These are phyloP conservation scores for Aspergillus ibericus DNA, from an alignment of 2,329 filamentous ascomycete genomes.

Conservation along the genomic window DNA sequence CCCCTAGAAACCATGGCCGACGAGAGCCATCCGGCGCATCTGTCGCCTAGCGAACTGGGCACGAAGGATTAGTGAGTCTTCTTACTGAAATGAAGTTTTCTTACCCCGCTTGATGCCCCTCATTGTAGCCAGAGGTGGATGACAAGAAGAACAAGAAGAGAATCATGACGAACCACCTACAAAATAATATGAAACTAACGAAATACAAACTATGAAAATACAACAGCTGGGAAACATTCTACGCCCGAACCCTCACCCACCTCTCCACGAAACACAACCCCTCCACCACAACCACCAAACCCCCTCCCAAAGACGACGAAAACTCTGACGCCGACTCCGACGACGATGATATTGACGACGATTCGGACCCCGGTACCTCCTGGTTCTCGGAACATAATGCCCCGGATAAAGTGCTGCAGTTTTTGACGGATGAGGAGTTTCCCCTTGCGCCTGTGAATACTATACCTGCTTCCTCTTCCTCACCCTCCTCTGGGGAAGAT, in stretches of 20 bases:
- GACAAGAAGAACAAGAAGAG: not conserved
- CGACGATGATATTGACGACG: conserved; percentile 68
- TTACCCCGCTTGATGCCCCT: conserved; percentile 15
- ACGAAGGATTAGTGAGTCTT: conserved; percentile 81
- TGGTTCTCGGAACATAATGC: conserved; percentile 97
- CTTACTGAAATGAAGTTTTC: not conserved
- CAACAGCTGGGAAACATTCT: conserved; percentile 66
- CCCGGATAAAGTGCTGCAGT: conserved; percentile 73
- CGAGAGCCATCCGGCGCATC: conserved; percentile 57
- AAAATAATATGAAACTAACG: conserved; percentile 6
- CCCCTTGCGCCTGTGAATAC: conserved; percentile 46
- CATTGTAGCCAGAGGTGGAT: not conserved
- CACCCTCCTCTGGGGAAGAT: not conserved
- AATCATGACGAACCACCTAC: not conserved
- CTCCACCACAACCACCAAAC: conserved; percentile 4
- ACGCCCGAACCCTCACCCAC: conserved; percentile 44
- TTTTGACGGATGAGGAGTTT: conserved; percentile 56
- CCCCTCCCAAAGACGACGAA: conserved; percentile 57
- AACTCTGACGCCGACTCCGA: conserved; percentile 66
- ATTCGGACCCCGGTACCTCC: conserved; percentile 76
- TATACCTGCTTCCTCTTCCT: conserved; percentile 1
- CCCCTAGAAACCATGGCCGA: conserved; percentile 21
- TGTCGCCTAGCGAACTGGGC: conserved; percentile 77
- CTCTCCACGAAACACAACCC: conserved; percentile 31
- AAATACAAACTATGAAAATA: not conserved